Conservation (phyloP, 805 yeast species). For the Yamadazyma endophytica region DNA sequence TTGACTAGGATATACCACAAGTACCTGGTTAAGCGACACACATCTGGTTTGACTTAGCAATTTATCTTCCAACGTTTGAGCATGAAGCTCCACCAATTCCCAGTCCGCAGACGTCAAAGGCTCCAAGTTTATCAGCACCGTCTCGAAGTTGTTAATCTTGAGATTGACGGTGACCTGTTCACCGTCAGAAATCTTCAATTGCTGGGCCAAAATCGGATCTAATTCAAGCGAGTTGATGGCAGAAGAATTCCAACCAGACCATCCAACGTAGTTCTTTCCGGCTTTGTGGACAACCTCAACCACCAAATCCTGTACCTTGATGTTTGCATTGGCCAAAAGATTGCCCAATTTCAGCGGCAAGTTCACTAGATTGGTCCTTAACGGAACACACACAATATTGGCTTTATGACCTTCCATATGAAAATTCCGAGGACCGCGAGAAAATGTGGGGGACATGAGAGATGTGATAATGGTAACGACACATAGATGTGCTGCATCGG, state of each 20-base stretch:
- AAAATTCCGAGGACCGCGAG: neutral
- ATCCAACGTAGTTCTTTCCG: slow-evolving; percentile 47
- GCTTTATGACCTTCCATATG: slow-evolving; percentile 39
- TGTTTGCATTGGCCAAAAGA: slow-evolving; percentile 46
- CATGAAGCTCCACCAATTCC: slow-evolving; percentile 85
- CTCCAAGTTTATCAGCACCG: slow-evolving; percentile 66
- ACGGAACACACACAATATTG: slow-evolving; percentile 22
- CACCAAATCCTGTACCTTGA: slow-evolving; percentile 56
- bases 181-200: slow-evolving; percentile 43
- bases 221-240: slow-evolving; percentile 45
- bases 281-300: slow-evolving; percentile 38
- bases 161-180: slow-evolving; percentile 38
- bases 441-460: neutral
- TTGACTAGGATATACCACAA: slow-evolving; percentile 65
- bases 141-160: slow-evolving; percentile 45
- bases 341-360: slow-evolving; percentile 48
- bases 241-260: slow-evolving; percentile 56
- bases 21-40: slow-evolving; percentile 51
- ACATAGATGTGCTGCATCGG: neutral
- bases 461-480: neutral
- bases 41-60: slow-evolving; percentile 79
- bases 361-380: slow-evolving; percentile 49
- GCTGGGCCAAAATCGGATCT: slow-evolving; percentile 62
- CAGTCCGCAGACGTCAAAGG: slow-evolving; percentile 79
- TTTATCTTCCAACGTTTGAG: slow-evolving; percentile 67